Conservation (phyloP, 257 asterid genomes). For the Dorcoceras hygrometricum region DNA sequence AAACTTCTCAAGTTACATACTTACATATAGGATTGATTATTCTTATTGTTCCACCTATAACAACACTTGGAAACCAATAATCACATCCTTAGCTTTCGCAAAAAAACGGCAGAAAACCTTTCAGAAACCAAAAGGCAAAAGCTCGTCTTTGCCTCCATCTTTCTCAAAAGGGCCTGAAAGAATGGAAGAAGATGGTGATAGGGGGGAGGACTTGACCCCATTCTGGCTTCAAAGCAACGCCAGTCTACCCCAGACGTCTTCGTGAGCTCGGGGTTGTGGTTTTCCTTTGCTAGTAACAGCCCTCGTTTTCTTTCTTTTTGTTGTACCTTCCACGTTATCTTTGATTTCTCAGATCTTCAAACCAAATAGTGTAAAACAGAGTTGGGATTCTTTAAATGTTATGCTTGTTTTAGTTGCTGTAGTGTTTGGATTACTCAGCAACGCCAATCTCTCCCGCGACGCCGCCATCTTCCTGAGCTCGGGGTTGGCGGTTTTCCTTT, state of each 20-base stretch:
- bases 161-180: conserved; percentile 23
- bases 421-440: conserved; percentile 70
- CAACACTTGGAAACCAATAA: too few relatives aligned
- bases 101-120: conserved; percentile 27
- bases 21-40: too few relatives aligned
- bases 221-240: conserved; percentile 67
- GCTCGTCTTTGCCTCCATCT: conserved; percentile 9
- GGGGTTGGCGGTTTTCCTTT: conserved; percentile 48
- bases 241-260: conserved; percentile 55
- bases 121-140: neutral
- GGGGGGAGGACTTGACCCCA: conserved; percentile 48
- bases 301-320: conserved; percentile 44
- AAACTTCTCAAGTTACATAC: too few relatives aligned
- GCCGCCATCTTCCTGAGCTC: conserved; percentile 63
- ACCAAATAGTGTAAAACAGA: conserved; percentile 68
- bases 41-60: too few relatives aligned
- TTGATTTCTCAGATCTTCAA: conserved; percentile 49
- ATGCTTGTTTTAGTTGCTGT: conserved; percentile 70
- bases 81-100: conserved; percentile 20
- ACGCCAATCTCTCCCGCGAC: conserved; percentile 51
- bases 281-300: conserved; percentile 52
- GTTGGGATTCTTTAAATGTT: conserved; percentile 83
- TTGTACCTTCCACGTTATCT: conserved; percentile 55
- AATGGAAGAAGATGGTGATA: conserved; percentile 65
- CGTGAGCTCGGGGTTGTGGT: conserved; percentile 70